Evolutionary conservation across 176 grass and related monocot genomes (phyloP).

Genomic region (Carex scoparia): DNA sequence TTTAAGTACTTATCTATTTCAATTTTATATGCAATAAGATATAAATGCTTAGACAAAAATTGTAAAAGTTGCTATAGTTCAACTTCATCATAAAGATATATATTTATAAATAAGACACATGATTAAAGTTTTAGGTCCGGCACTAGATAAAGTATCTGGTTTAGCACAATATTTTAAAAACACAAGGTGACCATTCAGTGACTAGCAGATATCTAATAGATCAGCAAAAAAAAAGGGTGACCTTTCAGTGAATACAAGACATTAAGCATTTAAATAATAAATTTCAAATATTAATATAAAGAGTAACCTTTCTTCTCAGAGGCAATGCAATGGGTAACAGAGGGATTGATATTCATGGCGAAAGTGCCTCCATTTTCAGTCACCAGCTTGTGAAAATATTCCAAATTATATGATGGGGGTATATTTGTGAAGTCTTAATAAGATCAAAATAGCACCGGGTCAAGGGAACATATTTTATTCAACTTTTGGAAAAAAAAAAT

Average conservation of each 20-base stretch:
- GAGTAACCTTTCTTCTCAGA: conserved; percentile 74
- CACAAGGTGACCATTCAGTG: not conserved
- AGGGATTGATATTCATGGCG: conserved; percentile 97
- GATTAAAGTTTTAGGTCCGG: not conserved
- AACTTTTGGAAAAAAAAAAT: not conserved
- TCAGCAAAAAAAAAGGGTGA: not conserved
- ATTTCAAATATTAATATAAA: conserved; percentile 17
- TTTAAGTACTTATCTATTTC: not conserved
- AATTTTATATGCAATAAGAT: not conserved
- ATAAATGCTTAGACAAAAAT: not conserved
- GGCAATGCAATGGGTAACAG: conserved; percentile 78
- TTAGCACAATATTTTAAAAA: not conserved
- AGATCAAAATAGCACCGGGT: conserved; percentile 37
- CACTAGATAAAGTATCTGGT: not conserved
- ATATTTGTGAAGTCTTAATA: conserved; percentile 80
- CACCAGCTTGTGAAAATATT: conserved; percentile 88
- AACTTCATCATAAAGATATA: not conserved
- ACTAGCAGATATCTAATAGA: not conserved
- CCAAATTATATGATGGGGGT: conserved; percentile 67
- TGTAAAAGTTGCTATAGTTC: not conserved
- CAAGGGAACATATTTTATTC: conserved; percentile 17
- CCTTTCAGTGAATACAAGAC: not conserved
- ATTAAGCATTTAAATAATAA: not conserved
- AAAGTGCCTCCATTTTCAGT: conserved; percentile 90
- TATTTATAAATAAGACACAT: not conserved